Evolutionary conservation across 305 asterid species (phyloP), one percentile per base, ranked within the genome.

Genomic region (Ruellia speciosa): DNA sequence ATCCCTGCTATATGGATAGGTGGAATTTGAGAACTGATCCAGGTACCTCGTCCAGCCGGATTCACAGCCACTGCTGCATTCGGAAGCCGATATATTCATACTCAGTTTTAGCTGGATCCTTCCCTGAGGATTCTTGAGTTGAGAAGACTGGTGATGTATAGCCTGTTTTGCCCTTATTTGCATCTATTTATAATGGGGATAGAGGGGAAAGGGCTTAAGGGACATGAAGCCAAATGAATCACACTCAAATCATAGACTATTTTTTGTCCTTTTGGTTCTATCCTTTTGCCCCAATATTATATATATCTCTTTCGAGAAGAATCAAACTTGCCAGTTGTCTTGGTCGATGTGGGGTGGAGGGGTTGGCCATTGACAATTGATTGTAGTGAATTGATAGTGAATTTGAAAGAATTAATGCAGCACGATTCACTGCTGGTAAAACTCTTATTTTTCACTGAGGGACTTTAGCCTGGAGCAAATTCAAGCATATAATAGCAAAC

Each of bases 31-130:
- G 45, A 56, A 56, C 15, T 88, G 90, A 72, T 90, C 90, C 51
- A 90, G 78, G 55, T 90, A 90, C 68, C 20, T 78, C 20, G 97
- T 90, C 97, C 97, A 90, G 2, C 97, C 97, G 0, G 97, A 90
- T 69, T 86, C 96, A 65, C 94, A 82, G 0, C 94, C 94, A 54
- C 92, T 86, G 48, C 86, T 79, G 65, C 79, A 84, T 33, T 86
- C 89, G 17, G 92, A 80, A 63, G 75, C 77, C 52, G 97, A 79
- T 63, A 70, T 19, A 50, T 88, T 82, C 95, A 85, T 88, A 14
- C 35, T 37, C 53, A 51, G 58, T 50, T 13, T 39, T 9, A 34
- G 28, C 9, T 54, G 12, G 13, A 37, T 9, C 41, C 11, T 51
- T 7, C 15, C 5, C n/a, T 10, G 48, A 10, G 7, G 15, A 6